These are phyloP conservation scores for Populus hybrid DNA, from an alignment of 441 rosid genomes.

Conservation along the genomic window DNA sequence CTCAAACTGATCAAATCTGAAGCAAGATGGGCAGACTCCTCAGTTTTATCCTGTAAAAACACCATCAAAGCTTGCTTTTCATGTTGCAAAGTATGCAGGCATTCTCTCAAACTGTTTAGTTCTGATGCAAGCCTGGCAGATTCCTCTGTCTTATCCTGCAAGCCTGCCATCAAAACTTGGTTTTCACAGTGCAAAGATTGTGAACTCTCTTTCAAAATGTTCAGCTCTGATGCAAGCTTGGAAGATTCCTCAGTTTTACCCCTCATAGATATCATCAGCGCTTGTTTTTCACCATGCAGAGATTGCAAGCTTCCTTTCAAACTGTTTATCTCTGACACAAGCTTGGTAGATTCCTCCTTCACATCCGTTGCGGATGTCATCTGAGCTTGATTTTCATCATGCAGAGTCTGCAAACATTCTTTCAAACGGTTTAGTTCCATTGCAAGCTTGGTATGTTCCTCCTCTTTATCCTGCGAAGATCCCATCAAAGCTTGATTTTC, in stretches of 20 bases:
- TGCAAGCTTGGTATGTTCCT: slow-evolving; percentile 23
- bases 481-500: slow-evolving; percentile 24
- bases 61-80: slow-evolving; percentile 53
- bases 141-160: slow-evolving; percentile 15
- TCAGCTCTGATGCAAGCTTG: slow-evolving; percentile 17
- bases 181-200: slow-evolving; percentile 21
- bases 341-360: slow-evolving; percentile 16
- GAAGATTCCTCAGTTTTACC: slow-evolving; percentile 16
- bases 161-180: slow-evolving; percentile 9
- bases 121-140: slow-evolving; percentile 44
- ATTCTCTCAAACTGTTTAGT: slow-evolving; percentile 49
- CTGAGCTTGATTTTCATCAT: slow-evolving; percentile 23
- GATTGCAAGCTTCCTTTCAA: slow-evolving; percentile 22
- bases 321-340: slow-evolving; percentile 14
- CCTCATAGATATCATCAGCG: slow-evolving; percentile 12
- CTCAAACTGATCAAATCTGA: slow-evolving; percentile 48
- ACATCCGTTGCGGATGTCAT: slow-evolving; percentile 16
- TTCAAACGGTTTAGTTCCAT: slow-evolving; percentile 27
- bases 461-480: slow-evolving; percentile 14
- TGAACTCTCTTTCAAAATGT: slow-evolving; percentile 11
- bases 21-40: slow-evolving; percentile 46
- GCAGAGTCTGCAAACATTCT: slow-evolving; percentile 17
- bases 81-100: slow-evolving; percentile 32
- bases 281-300: slow-evolving; percentile 22
- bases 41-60: slow-evolving; percentile 53